Percentiles rank a stretch among this genome's conserved stretches.
phyloP scores from a whole-genome alignment of 2,329 filamentous ascomycete species.

The Penicillium fuscoglaucum region DNA sequence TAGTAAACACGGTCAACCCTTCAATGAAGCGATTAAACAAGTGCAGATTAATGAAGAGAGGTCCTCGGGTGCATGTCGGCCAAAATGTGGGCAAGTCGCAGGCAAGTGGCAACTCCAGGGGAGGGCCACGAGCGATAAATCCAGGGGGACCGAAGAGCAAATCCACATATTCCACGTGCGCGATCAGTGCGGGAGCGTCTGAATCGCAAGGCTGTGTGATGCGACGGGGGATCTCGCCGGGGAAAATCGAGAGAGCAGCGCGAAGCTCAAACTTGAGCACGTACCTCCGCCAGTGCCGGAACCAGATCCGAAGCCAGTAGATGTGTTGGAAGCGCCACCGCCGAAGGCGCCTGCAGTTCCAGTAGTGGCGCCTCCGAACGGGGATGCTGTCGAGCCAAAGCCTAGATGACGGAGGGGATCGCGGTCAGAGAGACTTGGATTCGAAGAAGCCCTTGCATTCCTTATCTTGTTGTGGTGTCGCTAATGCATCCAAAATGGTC shows the following conservation, averaged over 20 bases:
- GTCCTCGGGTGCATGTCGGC: constrained; percentile 3
- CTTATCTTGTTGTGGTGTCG: constrained; percentile 34
- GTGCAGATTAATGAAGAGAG: neutral
- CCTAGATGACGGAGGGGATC: constrained; percentile 40
- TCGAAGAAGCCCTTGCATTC: constrained; percentile 31
- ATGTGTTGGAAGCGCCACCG: constrained; percentile 30
- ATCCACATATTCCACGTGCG: neutral
- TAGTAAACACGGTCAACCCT: constrained; percentile 16
- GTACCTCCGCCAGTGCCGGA: constrained; percentile 42
- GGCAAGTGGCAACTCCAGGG: neutral
- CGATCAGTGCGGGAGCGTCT: neutral
- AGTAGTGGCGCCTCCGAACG: constrained; percentile 39
- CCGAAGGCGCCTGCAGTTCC: constrained; percentile 36
- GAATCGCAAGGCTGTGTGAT: constrained; percentile 6
- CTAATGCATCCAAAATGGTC: constrained; percentile 28
- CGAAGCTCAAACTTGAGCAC: constrained; percentile 32
- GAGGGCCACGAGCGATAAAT: neutral
- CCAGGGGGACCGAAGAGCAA: neutral
- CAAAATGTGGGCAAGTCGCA: neutral
- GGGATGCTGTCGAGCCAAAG: constrained; percentile 42
- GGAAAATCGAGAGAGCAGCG: constrained; percentile 21
- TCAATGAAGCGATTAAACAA: neutral
- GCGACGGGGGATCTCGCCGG: constrained; percentile 11
- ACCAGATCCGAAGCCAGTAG: constrained; percentile 38
- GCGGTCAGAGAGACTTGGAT: constrained; percentile 42